A percentile compares a stretch with the other conserved stretches of the same genome.
Conservation (phyloP, 2,329 filamentous ascomycete genomes). For the Talaromyces sp. region DNA sequence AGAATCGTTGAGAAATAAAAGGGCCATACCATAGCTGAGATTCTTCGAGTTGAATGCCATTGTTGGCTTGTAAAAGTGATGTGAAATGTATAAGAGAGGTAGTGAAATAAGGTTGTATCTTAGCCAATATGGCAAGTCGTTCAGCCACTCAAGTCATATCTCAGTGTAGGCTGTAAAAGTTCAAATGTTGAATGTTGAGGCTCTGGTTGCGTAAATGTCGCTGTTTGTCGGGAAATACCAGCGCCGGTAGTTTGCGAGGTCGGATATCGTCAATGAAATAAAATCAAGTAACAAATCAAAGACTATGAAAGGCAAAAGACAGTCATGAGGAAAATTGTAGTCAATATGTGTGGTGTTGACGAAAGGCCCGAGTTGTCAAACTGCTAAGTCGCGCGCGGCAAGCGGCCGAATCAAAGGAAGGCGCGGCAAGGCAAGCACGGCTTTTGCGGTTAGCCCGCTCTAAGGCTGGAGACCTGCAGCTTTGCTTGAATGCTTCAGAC, state of each 20-base stretch:
- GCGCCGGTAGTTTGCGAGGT: not conserved
- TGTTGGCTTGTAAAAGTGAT: not conserved
- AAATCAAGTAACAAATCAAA: not conserved
- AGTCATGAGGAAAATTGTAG: not conserved
- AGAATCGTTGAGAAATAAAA: not conserved
- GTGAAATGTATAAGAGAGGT: not conserved
- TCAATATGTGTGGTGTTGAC: not conserved
- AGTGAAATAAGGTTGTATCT: not conserved
- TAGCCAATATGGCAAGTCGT: not conserved
- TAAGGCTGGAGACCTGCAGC: constrained; percentile 18
- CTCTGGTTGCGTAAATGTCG: not conserved
- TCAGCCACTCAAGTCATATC: not conserved
- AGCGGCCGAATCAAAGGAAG: constrained; percentile 21
- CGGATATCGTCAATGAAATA: not conserved
- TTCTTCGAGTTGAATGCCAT: constrained; percentile 40
- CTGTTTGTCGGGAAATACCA: not conserved
- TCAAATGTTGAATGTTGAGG: not conserved
- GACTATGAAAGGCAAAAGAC: not conserved
- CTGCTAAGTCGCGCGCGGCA: too few species aligned
- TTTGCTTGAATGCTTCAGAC: constrained; percentile 24
- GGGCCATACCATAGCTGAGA: constrained; percentile 35
- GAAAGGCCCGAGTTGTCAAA: too few species aligned
- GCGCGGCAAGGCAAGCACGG: too few species aligned
- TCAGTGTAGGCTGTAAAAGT: not conserved
- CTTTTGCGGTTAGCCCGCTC: constrained; percentile 1